Conservation (phyloP, 1,139 yeast genomes). For the Nakaseomyces bracarensis region DNA sequence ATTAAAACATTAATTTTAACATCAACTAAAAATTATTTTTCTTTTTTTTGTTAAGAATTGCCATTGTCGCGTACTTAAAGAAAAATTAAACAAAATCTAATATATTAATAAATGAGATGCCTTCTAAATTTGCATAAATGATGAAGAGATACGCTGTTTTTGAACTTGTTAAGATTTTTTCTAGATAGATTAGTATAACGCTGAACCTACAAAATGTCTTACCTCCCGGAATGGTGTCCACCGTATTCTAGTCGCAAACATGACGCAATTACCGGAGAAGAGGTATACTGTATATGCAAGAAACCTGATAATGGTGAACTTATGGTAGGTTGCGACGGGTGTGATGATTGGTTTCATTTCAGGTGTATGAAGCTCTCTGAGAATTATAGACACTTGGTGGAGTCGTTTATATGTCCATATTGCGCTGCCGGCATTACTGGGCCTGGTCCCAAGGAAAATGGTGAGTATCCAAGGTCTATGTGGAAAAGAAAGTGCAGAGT, state of each 20-base stretch:
- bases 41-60: too few species aligned
- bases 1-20: too few species aligned
- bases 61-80: too few species aligned
- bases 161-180: too few species aligned
- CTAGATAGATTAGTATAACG: too few species aligned
- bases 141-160: too few species aligned
- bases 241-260: constrained; percentile 20
- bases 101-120: too few species aligned
- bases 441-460: constrained; percentile 7
- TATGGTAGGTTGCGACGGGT: constrained; percentile 91
- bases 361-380: constrained; percentile 57
- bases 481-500: constrained; percentile 78
- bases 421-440: constrained; percentile 52
- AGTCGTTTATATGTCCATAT: constrained; percentile 64
- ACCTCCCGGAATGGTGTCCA: constrained; percentile 29
- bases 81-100: too few species aligned
- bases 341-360: constrained; percentile 95
- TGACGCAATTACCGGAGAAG: constrained; percentile 40
- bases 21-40: too few species aligned
- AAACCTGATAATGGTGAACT: constrained; percentile 71
- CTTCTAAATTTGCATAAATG: too few species aligned
- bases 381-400: constrained; percentile 49
- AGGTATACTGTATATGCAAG: constrained; percentile 71
- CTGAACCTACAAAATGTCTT: constrained; percentile 10
- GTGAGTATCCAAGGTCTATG: constrained; percentile 35